Evolutionary conservation across 495 filamentous ascomycete species (phyloP).

Genomic region (Talaromyces proteolyticus): DNA sequence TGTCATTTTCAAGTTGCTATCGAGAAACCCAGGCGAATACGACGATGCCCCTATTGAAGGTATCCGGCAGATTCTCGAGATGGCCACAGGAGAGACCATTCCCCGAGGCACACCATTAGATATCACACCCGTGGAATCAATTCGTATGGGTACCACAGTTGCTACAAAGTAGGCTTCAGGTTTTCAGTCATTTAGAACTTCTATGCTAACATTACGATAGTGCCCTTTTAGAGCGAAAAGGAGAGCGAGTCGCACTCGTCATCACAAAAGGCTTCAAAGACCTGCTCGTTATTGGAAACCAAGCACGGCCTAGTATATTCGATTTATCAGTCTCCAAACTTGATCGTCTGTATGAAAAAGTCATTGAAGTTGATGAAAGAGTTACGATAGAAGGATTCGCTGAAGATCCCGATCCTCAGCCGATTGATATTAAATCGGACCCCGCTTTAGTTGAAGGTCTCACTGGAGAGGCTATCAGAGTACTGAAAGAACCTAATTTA

Average conservation of each 20-base stretch:
- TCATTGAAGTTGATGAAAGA: slow-evolving; percentile 76
- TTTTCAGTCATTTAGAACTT: neutral
- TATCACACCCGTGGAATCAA: slow-evolving; percentile 73
- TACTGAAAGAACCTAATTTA: slow-evolving; percentile 36
- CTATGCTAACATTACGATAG: neutral
- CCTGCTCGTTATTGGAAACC: slow-evolving; percentile 82
- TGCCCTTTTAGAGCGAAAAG: slow-evolving; percentile 89
- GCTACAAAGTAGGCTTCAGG: slow-evolving; percentile 55
- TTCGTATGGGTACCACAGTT: slow-evolving; percentile 87
- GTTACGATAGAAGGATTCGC: slow-evolving; percentile 67
- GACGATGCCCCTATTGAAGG: slow-evolving; percentile 63
- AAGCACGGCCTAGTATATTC: slow-evolving; percentile 78
- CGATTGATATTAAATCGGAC: slow-evolving; percentile 6
- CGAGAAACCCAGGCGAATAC: slow-evolving; percentile 87
- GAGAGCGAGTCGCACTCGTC: slow-evolving; percentile 83
- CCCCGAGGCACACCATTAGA: slow-evolving; percentile 78
- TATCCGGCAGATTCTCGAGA: slow-evolving; percentile 20
- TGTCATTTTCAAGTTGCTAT: slow-evolving; percentile 81
- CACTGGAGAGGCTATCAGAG: slow-evolving; percentile 45
- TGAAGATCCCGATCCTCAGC: slow-evolving; percentile 36
- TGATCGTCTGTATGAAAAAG: slow-evolving; percentile 68
- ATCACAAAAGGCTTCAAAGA: slow-evolving; percentile 93
- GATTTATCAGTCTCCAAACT: slow-evolving; percentile 76
- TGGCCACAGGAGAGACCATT: slow-evolving; percentile 67
- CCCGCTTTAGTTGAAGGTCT: slow-evolving; percentile 34